These are phyloP conservation scores for Fusarium concolor DNA, from an alignment of 2,329 filamentous ascomycete species.

Conservation along the genomic window DNA sequence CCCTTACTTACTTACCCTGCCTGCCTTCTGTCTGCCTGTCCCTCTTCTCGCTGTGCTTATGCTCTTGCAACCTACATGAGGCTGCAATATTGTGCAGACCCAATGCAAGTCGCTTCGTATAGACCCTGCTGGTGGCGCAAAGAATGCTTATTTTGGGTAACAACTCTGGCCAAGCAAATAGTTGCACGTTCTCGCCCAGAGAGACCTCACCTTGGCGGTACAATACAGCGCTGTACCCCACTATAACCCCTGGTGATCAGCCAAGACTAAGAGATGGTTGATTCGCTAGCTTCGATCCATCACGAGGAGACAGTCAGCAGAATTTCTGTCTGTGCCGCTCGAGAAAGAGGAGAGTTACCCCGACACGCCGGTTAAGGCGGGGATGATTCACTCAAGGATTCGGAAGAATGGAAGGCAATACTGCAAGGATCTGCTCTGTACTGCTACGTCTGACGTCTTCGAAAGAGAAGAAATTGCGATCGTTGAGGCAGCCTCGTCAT, in stretches of 20 bases:
- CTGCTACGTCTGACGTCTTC: background rate
- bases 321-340: background rate
- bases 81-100: constrained; percentile 21
- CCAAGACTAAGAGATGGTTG: constrained; percentile 13
- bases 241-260: constrained; percentile 18
- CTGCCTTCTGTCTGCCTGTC: background rate
- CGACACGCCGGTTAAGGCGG: constrained; percentile 13
- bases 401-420: background rate
- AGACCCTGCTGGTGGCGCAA: constrained; percentile 28
- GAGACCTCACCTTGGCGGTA: background rate
- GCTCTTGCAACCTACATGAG: background rate
- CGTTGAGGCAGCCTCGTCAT: background rate
- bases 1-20: background rate
- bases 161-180: constrained; percentile 19
- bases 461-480: background rate
- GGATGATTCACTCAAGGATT: background rate
- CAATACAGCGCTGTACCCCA: background rate
- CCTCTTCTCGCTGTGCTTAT: constrained; percentile 7
- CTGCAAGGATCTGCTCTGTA: background rate
- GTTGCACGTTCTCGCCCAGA: constrained; percentile 27
- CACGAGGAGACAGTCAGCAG: constrained; percentile 2
- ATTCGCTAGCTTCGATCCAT: constrained; percentile 18
- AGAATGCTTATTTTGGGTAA: constrained; percentile 28
- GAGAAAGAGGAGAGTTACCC: background rate
- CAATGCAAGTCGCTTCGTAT: constrained; percentile 32